A percentile compares a stretch with the other conserved stretches of the same genome.
phyloP scores from a whole-genome alignment of 768 basidiomycete species.

The Mycena floridula region DNA sequence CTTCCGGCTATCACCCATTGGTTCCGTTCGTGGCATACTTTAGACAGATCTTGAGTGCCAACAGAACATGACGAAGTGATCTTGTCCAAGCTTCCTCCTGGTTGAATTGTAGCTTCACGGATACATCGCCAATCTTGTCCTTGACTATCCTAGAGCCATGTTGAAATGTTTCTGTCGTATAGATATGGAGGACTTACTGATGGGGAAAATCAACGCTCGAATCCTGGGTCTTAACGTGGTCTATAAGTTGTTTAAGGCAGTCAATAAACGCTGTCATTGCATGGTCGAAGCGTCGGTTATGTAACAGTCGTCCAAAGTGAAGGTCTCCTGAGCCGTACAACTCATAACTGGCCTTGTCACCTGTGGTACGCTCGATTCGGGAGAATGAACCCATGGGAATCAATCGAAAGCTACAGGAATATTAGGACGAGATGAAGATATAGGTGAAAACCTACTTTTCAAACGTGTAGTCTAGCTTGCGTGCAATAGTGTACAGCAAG shows the following conservation, averaged over 20 bases:
- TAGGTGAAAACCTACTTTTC: constrained; percentile 52
- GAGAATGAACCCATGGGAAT: constrained; percentile 96
- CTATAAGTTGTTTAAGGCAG: constrained; percentile 87
- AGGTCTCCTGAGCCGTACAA: constrained; percentile 93
- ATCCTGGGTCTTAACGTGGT: constrained; percentile 75
- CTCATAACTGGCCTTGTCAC: constrained; percentile 84
- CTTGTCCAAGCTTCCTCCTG: constrained; percentile 97
- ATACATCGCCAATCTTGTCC: constrained; percentile 94
- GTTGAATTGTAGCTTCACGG: constrained; percentile 90
- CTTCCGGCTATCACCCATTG: constrained; percentile 46
- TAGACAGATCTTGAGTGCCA: constrained; percentile 82
- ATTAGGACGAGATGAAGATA: constrained; percentile 3
- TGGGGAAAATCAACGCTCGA: constrained; percentile 73
- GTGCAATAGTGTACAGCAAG: constrained; percentile 83
- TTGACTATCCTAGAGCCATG: constrained; percentile 63
- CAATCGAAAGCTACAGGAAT: constrained; percentile 65
- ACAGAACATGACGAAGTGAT: constrained; percentile 83
- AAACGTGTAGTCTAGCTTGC: constrained; percentile 87
- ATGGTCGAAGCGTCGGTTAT: constrained; percentile 93
- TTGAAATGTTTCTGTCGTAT: background rate
- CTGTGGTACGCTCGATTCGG: constrained; percentile 75
- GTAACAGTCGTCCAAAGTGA: constrained; percentile 80
- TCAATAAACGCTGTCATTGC: constrained; percentile 97
- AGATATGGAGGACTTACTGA: constrained; percentile 51
- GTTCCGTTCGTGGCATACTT: constrained; percentile 81